phyloP scores from a whole-genome alignment of 2,329 filamentous ascomycete species.

The Paraphoma sp. region DNA sequence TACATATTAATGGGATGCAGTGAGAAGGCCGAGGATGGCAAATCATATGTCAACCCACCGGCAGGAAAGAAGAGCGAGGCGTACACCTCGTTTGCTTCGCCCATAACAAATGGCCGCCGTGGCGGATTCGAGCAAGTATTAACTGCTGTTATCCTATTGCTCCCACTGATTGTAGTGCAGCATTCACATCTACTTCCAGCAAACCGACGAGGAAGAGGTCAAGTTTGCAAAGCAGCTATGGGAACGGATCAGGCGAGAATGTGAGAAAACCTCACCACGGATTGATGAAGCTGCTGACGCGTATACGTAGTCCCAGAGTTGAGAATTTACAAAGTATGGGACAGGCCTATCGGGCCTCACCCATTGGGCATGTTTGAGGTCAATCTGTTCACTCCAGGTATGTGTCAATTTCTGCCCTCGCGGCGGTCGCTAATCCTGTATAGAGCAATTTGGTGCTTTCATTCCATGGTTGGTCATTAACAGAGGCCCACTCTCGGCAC shows the following conservation, averaged over 20 bases:
- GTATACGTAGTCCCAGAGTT: constrained; percentile 76
- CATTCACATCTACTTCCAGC: constrained; percentile 82
- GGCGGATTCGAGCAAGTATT: constrained; percentile 73
- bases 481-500: constrained; percentile 76
- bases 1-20: constrained; percentile 37
- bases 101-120: constrained; percentile 68
- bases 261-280: constrained; percentile 54
- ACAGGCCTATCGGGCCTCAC: constrained; percentile 81
- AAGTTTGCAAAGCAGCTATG: constrained; percentile 75
- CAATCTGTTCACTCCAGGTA: constrained; percentile 76
- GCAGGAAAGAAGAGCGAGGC: constrained; percentile 67
- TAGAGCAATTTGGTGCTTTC: constrained; percentile 85
- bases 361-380: constrained; percentile 91
- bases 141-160: background rate
- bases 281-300: no score
- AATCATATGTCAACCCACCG: constrained; percentile 74
- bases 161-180: constrained; percentile 13
- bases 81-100: constrained; percentile 73
- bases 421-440: background rate
- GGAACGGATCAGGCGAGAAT: constrained; percentile 81
- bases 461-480: constrained; percentile 84
- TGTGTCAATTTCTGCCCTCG: no score
- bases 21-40: constrained; percentile 73
- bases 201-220: constrained; percentile 66
- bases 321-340: constrained; percentile 79